Percentiles rank a stretch among this genome's conserved stretches.
Evolutionary conservation across 805 yeast genomes (phyloP).

Genomic region (Monosporozyma solicola): DNA sequence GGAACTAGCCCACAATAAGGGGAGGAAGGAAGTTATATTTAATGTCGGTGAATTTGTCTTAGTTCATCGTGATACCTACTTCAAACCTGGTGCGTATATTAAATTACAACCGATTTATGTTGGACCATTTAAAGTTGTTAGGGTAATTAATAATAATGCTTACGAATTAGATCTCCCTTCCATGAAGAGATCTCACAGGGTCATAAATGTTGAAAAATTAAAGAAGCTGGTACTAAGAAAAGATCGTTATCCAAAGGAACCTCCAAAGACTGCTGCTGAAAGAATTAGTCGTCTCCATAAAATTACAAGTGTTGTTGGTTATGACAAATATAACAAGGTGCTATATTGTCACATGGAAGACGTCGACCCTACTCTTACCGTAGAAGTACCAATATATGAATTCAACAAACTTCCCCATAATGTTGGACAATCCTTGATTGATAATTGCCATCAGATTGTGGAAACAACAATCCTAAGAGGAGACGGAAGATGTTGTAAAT

Average conservation of each 20-base stretch:
- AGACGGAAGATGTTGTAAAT: no score
- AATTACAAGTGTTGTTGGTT: neutral
- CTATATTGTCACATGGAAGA: no score
- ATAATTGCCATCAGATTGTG: no score
- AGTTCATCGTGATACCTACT: slow-evolving; percentile 6
- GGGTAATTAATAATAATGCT: slow-evolving; percentile 3
- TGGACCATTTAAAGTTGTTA: slow-evolving; percentile 7
- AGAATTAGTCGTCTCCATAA: neutral
- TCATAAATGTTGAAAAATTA: slow-evolving; percentile 4
- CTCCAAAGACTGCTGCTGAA: neutral
- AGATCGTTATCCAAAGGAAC: neutral
- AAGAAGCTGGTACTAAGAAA: neutral
- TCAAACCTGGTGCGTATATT: slow-evolving; percentile 1
- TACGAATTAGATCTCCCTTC: slow-evolving; percentile 8
- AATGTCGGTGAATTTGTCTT: slow-evolving; percentile 4
- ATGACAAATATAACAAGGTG: no score
- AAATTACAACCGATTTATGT: slow-evolving; percentile 4
- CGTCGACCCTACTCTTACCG: no score
- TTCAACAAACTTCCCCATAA: no score
- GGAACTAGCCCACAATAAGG: neutral
- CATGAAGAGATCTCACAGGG: slow-evolving; percentile 2
- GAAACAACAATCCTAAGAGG: no score
- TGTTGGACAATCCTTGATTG: no score
- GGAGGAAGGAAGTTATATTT: neutral
- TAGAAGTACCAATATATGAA: no score